Evolutionary conservation across 176 grass and related monocot genomes (phyloP).

Genomic region (Oryza meyeriana): DNA sequence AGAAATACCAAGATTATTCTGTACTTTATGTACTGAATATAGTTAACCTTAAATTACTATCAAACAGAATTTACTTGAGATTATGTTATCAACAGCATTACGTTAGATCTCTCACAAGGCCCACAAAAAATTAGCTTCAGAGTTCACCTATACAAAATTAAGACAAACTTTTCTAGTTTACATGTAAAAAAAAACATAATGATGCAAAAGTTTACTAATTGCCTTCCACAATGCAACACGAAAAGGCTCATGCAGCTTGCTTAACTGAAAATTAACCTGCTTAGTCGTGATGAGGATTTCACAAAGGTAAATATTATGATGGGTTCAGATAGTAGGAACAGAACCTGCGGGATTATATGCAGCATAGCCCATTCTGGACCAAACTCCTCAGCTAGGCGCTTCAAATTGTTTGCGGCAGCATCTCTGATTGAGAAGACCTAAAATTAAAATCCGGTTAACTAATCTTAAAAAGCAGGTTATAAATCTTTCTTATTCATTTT

Average conservation of each 20-base stretch:
- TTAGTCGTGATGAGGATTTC: neutral
- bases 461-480: neutral
- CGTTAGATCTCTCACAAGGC: neutral
- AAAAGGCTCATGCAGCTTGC: neutral
- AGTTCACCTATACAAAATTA: neutral
- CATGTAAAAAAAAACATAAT: neutral
- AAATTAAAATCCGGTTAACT: conserved; percentile 11
- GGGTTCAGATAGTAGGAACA: too few species aligned
- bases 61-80: neutral
- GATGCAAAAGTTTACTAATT: neutral
- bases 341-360: conserved; percentile 90
- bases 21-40: neutral
- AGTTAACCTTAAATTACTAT: neutral
- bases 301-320: neutral
- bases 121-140: neutral
- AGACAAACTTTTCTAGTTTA: neutral
- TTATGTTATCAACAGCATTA: neutral
- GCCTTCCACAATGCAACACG: neutral
- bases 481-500: neutral
- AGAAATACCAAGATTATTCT: neutral
- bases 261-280: too few species aligned
- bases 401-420: conserved; percentile 91
- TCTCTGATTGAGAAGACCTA: conserved; percentile 97
- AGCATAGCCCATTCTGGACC: conserved; percentile 96
- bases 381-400: conserved; percentile 91